phyloP scores from a whole-genome alignment of 495 filamentous ascomycete species.

The Platismatia glauca region DNA sequence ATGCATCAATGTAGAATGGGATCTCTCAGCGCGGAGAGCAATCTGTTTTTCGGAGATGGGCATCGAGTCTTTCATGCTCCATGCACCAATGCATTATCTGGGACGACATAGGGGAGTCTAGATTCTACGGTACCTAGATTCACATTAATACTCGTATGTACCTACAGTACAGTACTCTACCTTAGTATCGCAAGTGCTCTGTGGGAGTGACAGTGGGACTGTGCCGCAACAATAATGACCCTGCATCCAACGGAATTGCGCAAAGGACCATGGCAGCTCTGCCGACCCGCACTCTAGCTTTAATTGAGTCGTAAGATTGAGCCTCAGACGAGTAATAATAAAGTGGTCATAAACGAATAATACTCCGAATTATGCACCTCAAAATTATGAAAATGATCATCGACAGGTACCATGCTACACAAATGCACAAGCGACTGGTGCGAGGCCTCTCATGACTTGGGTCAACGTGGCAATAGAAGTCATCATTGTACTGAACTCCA shows the following conservation, averaged over 20 bases:
- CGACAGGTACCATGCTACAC: not conserved
- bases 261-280: slow-evolving; percentile 1
- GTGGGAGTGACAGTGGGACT: too few species aligned
- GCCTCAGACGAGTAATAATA: too few species aligned
- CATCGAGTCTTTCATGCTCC: not conserved
- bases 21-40: not conserved
- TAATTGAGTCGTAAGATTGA: not conserved
- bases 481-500: too few species aligned
- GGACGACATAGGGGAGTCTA: not conserved
- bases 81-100: not conserved
- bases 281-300: not conserved
- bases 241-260: not conserved
- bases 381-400: not conserved
- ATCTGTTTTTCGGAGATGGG: not conserved
- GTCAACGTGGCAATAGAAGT: too few species aligned
- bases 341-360: too few species aligned
- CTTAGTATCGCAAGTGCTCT: too few species aligned
- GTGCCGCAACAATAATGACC: not conserved
- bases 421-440: not conserved
- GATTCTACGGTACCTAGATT: not conserved
- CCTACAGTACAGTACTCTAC: too few species aligned
- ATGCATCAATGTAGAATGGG: too few species aligned
- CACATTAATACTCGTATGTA: not conserved
- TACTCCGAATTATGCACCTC: not conserved
- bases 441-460: not conserved